Evolutionary conservation across 179 eudicot species (phyloP), one percentile per base, ranked within the genome.

Genomic region (Beta macrorhiza): DNA sequence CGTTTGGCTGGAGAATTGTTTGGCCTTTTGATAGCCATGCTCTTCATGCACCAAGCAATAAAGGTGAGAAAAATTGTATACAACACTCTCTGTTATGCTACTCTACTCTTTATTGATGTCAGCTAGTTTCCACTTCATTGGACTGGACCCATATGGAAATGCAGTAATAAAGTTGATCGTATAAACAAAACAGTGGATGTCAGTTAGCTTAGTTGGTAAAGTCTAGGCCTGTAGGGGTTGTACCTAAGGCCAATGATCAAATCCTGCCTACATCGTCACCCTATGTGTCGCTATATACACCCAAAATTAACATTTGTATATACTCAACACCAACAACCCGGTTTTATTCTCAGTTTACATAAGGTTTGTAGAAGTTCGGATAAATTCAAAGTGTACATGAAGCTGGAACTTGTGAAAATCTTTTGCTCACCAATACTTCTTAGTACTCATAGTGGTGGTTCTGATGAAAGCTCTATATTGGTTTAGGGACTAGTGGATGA

Each of bases 31-130:
- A 95, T 95, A 75, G 97, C 98, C 57, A 95, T 95, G 97, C 95
- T 95, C 74, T 95, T 95, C 87, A 93, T 93, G 94, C 98, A 95
- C 86, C 89, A 93, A 91, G 97, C 98, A 32, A 88, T 95, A 75
- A 95, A 87, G 90, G 98, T 93, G 81, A 78, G 85, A 37, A 56
- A 55, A 37, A 19, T 53, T 74, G 20, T 19, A 29, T 19, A 51
- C 5, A 25, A 17, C 42, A 12, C 6, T 32, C 52, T 80, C 20
- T 45, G 15, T 81, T 53, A 13, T 58, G 52, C 63, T 59, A 6
- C 32, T 29, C 1, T 29, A 0, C 49, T 25, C 49, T 74, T 67
- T 16, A 29, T 17, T 44, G 55, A 47, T 29, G 5, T 14, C 0
- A 22, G n/a, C 15, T 79, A 75, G 52, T 32, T 69, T 55, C 42